A percentile compares a stretch with the other conserved stretches of the same genome.
Evolutionary conservation across 1,284 basidiomycete species (phyloP).

Genomic region (Malassezia pachydermatis): DNA sequence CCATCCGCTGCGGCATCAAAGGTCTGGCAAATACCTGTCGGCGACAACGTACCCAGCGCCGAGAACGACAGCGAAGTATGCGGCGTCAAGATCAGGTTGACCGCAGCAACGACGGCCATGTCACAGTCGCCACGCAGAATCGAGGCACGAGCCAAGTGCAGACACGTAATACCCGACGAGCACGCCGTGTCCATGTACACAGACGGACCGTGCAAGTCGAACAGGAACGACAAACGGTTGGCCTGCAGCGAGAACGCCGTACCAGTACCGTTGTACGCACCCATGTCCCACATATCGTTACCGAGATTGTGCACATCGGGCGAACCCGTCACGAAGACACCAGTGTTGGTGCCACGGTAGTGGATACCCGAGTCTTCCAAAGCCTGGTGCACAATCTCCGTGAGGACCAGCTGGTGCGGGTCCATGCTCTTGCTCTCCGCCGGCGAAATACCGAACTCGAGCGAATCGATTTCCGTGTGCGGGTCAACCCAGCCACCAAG

Average conservation of each 20-base stretch:
- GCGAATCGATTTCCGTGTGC: slow-evolving; percentile 16
- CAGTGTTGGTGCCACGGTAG: slow-evolving; percentile 19
- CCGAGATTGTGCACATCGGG: slow-evolving; percentile 19
- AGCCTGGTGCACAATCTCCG: slow-evolving; percentile 16
- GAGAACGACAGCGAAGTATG: slow-evolving; percentile 17
- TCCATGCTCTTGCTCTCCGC: slow-evolving; percentile 15
- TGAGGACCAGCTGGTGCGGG: slow-evolving; percentile 14
- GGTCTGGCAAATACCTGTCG: slow-evolving; percentile 18
- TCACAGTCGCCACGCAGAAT: slow-evolving; percentile 21
- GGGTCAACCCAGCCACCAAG: slow-evolving; percentile 18
- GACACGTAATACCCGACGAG: slow-evolving; percentile 17
- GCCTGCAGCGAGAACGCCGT: slow-evolving; percentile 18
- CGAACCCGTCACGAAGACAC: slow-evolving; percentile 21
- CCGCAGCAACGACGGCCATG: slow-evolving; percentile 19
- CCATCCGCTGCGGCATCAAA: slow-evolving; percentile 20
- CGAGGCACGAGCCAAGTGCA: slow-evolving; percentile 20
- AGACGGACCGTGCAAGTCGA: slow-evolving; percentile 21
- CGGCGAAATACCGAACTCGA: slow-evolving; percentile 21
- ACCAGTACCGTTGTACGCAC: slow-evolving; percentile 20
- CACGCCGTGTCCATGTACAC: slow-evolving; percentile 23
- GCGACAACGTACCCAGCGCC: slow-evolving; percentile 17
- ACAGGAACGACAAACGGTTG: slow-evolving; percentile 20
- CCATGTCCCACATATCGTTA: slow-evolving; percentile 20
- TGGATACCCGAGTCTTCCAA: slow-evolving; percentile 20
- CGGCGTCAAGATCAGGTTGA: slow-evolving; percentile 13